Evolutionary conservation across 257 asterid species (phyloP).

Genomic region (Jaltomata sinuosa): DNA sequence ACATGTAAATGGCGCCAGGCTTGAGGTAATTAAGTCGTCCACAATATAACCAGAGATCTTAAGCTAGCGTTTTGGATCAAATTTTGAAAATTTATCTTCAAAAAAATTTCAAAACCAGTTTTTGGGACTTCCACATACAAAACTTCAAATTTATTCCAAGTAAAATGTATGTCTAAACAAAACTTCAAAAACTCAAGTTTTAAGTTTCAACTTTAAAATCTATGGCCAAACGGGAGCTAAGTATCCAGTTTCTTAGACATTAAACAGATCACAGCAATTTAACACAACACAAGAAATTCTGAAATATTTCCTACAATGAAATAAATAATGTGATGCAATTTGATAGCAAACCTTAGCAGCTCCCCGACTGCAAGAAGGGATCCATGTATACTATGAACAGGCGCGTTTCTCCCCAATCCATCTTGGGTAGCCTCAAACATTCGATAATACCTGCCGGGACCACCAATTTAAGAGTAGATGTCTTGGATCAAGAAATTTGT

Average conservation of each 20-base stretch:
- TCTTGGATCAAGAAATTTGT: not conserved
- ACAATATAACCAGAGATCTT: not conserved
- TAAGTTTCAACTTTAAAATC: not conserved
- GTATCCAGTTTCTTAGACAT: not conserved
- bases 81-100: not conserved
- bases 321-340: conserved; percentile 1
- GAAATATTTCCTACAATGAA: not conserved
- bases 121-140: not conserved
- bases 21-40: not conserved
- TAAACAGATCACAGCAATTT: not conserved
- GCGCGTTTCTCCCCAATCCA: conserved; percentile 86
- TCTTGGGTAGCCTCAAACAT: conserved; percentile 99
- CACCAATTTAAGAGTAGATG: conserved; percentile 13
- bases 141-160: not conserved
- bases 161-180: not conserved
- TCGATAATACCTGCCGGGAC: conserved; percentile 72
- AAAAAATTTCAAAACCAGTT: not conserved
- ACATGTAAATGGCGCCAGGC: not conserved
- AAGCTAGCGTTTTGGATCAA: not conserved
- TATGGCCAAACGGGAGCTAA: not conserved
- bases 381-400: conserved; percentile 95
- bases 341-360: conserved; percentile 71
- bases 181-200: not conserved
- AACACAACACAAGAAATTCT: not conserved
- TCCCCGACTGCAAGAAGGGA: conserved; percentile 99